Percentiles rank a stretch among this genome's conserved stretches.
Conservation (phyloP, 2,329 filamentous ascomycete species). For the Aspergillus terreus region DNA sequence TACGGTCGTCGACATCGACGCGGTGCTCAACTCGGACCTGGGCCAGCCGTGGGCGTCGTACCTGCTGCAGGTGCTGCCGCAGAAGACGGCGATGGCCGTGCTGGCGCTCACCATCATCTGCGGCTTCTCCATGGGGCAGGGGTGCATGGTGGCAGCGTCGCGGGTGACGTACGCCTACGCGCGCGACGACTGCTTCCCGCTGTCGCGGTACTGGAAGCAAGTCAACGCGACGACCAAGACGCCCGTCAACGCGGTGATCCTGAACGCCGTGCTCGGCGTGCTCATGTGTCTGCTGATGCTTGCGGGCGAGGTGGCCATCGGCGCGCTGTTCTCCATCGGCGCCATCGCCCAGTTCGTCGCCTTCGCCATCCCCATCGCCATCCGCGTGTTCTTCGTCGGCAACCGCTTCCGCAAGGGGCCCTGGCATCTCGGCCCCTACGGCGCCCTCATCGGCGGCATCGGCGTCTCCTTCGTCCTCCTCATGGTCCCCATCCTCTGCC, state of each 20-base stretch:
- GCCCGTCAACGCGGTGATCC: conserved; percentile 68
- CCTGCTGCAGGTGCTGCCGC: conserved; percentile 61
- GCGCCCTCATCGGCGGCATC: conserved; percentile 53
- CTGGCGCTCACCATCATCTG: conserved; percentile 65
- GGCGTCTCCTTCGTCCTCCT: conserved; percentile 60
- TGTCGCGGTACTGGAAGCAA: conserved; percentile 55
- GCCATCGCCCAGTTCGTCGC: conserved; percentile 64
- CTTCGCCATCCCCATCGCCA: conserved; percentile 42
- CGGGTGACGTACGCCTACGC: conserved; percentile 71
- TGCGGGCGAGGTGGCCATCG: conserved; percentile 59
- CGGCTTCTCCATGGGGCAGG: conserved; percentile 69
- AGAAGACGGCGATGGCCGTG: conserved; percentile 59
- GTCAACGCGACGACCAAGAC: conserved; percentile 62
- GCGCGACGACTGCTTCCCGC: conserved; percentile 66
- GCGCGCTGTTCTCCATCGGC: conserved; percentile 67
- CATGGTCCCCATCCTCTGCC: conserved; percentile 66
- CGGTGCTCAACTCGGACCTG: conserved; percentile 57
- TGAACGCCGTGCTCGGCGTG: conserved; percentile 60
- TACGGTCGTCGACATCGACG: conserved; percentile 62
- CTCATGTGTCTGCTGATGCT: conserved; percentile 63
- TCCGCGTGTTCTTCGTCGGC: conserved; percentile 51
- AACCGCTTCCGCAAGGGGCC: conserved; percentile 63
- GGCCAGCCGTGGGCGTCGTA: conserved; percentile 70
- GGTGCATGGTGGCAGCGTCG: conserved; percentile 65
- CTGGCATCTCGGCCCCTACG: conserved; percentile 63